Conservation (phyloP, 768 basidiomycete species). For the Hygrophorus russula region DNA sequence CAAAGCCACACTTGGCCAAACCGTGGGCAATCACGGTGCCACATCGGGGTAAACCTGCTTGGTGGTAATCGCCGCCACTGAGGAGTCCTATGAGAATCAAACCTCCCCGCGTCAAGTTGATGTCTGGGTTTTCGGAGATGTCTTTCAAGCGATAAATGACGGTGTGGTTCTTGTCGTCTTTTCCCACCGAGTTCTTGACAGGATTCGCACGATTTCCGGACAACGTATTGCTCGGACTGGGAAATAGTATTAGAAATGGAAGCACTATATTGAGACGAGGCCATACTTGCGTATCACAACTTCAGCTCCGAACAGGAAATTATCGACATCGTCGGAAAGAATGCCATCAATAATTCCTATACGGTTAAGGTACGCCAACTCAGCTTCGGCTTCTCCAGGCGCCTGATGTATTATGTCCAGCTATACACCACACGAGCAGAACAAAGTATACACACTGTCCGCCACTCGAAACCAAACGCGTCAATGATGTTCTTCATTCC, state of each 20-base stretch:
- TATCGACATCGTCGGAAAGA: slow-evolving; percentile 90
- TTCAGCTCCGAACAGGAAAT: slow-evolving; percentile 78
- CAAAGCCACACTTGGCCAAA: slow-evolving; percentile 74
- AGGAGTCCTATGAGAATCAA: slow-evolving; percentile 76
- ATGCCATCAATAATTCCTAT: slow-evolving; percentile 81
- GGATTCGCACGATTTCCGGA: slow-evolving; percentile 61
- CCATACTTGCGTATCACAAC: slow-evolving; percentile 78
- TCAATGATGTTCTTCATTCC: slow-evolving; percentile 74
- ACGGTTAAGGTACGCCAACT: slow-evolving; percentile 76
- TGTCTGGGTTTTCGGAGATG: slow-evolving; percentile 28
- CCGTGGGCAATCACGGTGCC: slow-evolving; percentile 65
- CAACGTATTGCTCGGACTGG: slow-evolving; percentile 58
- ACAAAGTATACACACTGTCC: slow-evolving; percentile 31
- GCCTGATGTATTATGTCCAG: slow-evolving; percentile 44
- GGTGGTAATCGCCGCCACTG: slow-evolving; percentile 86
- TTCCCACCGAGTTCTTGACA: slow-evolving; percentile 51
- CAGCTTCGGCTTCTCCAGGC: slow-evolving; percentile 92
- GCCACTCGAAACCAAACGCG: slow-evolving; percentile 74
- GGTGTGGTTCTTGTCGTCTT: slow-evolving; percentile 64
- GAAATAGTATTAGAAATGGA: slow-evolving; percentile 8
- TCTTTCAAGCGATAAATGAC: slow-evolving; percentile 30
- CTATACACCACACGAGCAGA: slow-evolving; percentile 13
- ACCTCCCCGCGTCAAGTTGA: slow-evolving; percentile 30
- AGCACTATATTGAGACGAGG: slow-evolving; percentile 1
- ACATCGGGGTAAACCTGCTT: slow-evolving; percentile 55